These are phyloP conservation scores for Ramicandelaber brevisporus DNA, from an alignment of 192 early-diverging fungal species.

Conservation along the genomic window DNA sequence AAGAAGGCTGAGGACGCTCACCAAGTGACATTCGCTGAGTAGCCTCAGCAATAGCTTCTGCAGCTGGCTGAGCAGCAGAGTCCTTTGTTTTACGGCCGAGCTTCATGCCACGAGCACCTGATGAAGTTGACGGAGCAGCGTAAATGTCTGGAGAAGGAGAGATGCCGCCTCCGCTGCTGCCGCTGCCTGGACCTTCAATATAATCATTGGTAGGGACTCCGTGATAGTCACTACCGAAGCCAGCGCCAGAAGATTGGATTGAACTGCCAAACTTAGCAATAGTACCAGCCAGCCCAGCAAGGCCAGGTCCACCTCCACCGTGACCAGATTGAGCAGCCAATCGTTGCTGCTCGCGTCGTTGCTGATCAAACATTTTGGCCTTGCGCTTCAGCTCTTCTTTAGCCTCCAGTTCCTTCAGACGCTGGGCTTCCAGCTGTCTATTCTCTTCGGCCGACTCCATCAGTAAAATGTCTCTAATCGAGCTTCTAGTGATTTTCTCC, in stretches of 20 bases:
- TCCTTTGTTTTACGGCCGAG: constrained; percentile 75
- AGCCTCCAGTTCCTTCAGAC: constrained; percentile 89
- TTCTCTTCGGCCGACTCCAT: constrained; percentile 99
- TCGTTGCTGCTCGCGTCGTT: constrained; percentile 73
- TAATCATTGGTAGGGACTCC: no score
- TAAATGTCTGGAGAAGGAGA: no score
- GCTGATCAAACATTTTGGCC: constrained; percentile 74
- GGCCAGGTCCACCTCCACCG: no score
- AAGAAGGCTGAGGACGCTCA: not conserved
- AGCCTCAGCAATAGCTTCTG: no score
- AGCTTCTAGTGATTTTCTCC: constrained; percentile 73
- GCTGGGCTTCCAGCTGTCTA: constrained; percentile 81
- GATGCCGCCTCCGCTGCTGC: no score
- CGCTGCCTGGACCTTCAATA: no score
- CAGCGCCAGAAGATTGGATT: no score
- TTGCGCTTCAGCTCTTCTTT: constrained; percentile 87
- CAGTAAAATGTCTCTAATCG: constrained; percentile 78
- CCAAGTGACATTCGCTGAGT: constrained; percentile 7
- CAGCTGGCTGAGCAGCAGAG: constrained; percentile 45
- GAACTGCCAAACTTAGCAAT: no score
- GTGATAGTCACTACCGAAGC: no score
- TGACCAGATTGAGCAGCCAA: no score
- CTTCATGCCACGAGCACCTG: constrained; percentile 68
- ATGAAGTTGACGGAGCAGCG: no score
- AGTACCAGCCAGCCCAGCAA: no score